Evolutionary conservation across 23 red algal species (phyloP).

Genomic region (Cyanidium caldarium): DNA sequence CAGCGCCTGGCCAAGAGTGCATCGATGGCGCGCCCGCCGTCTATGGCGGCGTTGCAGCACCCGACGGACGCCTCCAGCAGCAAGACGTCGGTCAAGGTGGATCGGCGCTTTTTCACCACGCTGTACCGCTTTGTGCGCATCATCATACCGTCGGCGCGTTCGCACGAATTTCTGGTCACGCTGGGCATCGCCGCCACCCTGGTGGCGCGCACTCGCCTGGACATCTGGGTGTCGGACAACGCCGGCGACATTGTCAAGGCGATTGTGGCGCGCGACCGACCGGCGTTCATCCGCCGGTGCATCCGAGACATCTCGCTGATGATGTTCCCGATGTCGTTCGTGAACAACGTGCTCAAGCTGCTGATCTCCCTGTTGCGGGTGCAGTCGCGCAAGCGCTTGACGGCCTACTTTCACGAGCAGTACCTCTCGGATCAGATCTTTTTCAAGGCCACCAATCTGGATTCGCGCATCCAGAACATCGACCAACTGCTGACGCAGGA

Average conservation of each 20-base stretch:
- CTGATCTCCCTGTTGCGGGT: conserved; percentile 56
- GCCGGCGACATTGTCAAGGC: conserved; percentile 92
- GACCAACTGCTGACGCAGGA: conserved; percentile 94
- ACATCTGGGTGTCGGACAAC: conserved; percentile 87
- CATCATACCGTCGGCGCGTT: conserved; percentile 30
- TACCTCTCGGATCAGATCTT: conserved; percentile 62
- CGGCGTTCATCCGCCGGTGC: conserved; percentile 47
- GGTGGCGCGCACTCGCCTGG: conserved; percentile 44
- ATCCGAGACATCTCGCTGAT: conserved; percentile 65
- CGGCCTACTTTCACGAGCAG: conserved; percentile 76
- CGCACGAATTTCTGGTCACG: conserved; percentile 31
- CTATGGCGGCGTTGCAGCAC: not conserved
- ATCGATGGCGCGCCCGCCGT: not conserved
- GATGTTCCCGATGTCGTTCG: conserved; percentile 82
- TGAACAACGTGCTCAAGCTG: conserved; percentile 76
- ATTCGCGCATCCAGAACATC: conserved; percentile 73
- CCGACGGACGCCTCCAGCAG: not conserved
- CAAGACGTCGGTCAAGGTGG: conserved; percentile 23
- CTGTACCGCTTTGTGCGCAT: conserved; percentile 44
- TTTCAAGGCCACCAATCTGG: conserved; percentile 84
- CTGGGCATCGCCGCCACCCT: conserved; percentile 40
- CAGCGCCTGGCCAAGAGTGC: not conserved
- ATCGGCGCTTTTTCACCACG: conserved; percentile 34
- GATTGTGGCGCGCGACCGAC: conserved; percentile 59
- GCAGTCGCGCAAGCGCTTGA: conserved; percentile 47